These are phyloP conservation scores for Neurospora tetrasperma DNA, from an alignment of 495 filamentous ascomycete genomes.

Conservation along the genomic window DNA sequence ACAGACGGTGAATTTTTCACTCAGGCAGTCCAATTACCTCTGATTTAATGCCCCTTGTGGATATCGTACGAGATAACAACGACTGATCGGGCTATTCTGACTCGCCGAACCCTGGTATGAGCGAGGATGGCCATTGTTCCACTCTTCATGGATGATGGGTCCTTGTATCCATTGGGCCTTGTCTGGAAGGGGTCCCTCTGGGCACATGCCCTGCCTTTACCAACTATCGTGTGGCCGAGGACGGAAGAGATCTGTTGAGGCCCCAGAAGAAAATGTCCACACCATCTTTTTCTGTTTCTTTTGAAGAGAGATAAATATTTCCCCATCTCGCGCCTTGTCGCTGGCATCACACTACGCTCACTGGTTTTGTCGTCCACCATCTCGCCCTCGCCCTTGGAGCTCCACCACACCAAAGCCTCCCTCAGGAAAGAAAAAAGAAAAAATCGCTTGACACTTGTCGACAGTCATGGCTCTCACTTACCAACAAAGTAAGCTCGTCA, in stretches of 20 bases:
- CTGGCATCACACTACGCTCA: not conserved
- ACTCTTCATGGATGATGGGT: not conserved
- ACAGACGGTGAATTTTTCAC: slow-evolving; percentile 2
- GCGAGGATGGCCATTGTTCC: not conserved
- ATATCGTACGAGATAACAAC: slow-evolving; percentile 12
- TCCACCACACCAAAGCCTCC: not conserved
- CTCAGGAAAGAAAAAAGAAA: not conserved
- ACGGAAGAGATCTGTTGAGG: not conserved
- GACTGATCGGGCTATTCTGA: slow-evolving; percentile 4
- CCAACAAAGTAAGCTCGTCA: slow-evolving; percentile 32
- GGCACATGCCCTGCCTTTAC: not conserved
- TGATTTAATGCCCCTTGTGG: slow-evolving; percentile 2
- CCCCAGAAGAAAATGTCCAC: not conserved
- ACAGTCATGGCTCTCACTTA: slow-evolving; percentile 32
- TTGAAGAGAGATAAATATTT: not conserved
- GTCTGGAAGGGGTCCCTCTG: not conserved
- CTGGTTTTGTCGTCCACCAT: not conserved
- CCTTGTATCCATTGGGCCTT: not conserved
- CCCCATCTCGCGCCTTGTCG: not conserved
- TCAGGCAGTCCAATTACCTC: slow-evolving; percentile 1
- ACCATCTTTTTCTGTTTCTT: not conserved
- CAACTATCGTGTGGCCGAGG: not conserved
- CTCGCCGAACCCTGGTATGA: slow-evolving; percentile 4
- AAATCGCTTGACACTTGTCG: not conserved
- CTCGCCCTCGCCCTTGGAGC: not conserved